Evolutionary conservation across 495 filamentous ascomycete genomes (phyloP).

Genomic region (Lasiosphaeris hirsuta): DNA sequence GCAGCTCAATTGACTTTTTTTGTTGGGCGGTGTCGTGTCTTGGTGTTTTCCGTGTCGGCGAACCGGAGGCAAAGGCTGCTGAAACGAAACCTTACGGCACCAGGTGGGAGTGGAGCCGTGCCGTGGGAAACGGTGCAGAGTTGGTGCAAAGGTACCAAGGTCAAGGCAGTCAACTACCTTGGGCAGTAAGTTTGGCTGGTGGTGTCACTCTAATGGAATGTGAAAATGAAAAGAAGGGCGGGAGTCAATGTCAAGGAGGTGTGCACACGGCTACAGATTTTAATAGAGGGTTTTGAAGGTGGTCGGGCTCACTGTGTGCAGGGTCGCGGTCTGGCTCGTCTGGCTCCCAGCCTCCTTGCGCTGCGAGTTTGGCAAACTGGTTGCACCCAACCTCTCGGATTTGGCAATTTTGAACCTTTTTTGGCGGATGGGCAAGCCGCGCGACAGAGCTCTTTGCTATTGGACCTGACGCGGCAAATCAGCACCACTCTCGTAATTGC

Average conservation of each 20-base stretch:
- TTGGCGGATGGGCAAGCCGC: neutral
- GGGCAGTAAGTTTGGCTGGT: neutral
- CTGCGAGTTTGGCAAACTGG: neutral
- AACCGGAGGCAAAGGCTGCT: neutral
- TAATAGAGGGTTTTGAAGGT: conserved; percentile 11
- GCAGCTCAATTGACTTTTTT: conserved; percentile 7
- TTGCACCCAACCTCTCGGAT: conserved; percentile 31
- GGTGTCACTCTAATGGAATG: conserved; percentile 3
- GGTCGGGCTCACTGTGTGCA: conserved; percentile 25
- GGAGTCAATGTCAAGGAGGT: conserved; percentile 17
- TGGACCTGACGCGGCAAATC: conserved; percentile 13
- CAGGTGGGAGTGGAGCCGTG: neutral
- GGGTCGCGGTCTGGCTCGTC: conserved; percentile 13
- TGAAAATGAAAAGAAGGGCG: neutral
- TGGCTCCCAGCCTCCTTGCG: conserved; percentile 28
- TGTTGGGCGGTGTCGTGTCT: neutral
- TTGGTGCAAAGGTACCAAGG: too few species aligned
- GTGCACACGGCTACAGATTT: conserved; percentile 9
- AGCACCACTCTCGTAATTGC: conserved; percentile 7
- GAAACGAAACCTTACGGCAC: neutral
- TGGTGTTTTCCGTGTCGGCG: neutral
- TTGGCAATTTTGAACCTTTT: conserved; percentile 11
- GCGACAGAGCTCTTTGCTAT: neutral
- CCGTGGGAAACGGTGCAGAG: too few species aligned
- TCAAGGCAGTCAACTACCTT: neutral